Evolutionary conservation across 1,284 basidiomycete species (phyloP).

Genomic region (Leccinum ambiguum): DNA sequence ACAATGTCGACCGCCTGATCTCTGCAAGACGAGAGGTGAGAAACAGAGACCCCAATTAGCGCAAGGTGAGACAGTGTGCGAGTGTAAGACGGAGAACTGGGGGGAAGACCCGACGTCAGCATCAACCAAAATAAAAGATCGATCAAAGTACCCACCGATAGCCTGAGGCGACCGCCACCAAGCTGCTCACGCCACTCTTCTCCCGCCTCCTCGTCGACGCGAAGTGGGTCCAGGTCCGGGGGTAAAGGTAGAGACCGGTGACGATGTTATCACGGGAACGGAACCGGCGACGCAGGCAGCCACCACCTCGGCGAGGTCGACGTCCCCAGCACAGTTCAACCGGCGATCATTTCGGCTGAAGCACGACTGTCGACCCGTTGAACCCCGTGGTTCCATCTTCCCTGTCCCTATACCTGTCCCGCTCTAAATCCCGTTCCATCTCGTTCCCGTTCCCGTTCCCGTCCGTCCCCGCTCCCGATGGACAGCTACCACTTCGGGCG

Average conservation of each 20-base stretch:
- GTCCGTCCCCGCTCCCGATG: background rate
- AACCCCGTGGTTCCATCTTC: no score
- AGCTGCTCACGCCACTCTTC: slow-evolving; percentile 20
- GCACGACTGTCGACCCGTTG: no score
- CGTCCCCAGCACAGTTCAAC: background rate
- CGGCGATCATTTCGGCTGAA: no score
- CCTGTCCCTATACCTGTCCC: no score
- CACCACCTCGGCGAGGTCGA: no score
- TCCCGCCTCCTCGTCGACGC: slow-evolving; percentile 7
- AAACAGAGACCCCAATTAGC: background rate
- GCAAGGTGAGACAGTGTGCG: background rate
- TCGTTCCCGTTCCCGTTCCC: background rate
- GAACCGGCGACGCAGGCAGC: no score
- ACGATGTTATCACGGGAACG: no score
- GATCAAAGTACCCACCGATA: slow-evolving; percentile 24
- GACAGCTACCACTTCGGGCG: background rate
- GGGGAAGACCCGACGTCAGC: background rate
- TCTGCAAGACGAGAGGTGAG: slow-evolving; percentile 7
- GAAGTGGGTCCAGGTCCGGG: background rate
- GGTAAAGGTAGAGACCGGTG: background rate
- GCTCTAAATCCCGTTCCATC: no score
- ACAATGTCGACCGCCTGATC: slow-evolving; percentile 18
- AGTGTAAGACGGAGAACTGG: background rate
- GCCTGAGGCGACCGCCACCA: slow-evolving; percentile 46
- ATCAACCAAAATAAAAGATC: background rate